Base-by-base conservation (phyloP, 1,284 basidiomycete genomes). In the Naganishia sp. region DNA sequence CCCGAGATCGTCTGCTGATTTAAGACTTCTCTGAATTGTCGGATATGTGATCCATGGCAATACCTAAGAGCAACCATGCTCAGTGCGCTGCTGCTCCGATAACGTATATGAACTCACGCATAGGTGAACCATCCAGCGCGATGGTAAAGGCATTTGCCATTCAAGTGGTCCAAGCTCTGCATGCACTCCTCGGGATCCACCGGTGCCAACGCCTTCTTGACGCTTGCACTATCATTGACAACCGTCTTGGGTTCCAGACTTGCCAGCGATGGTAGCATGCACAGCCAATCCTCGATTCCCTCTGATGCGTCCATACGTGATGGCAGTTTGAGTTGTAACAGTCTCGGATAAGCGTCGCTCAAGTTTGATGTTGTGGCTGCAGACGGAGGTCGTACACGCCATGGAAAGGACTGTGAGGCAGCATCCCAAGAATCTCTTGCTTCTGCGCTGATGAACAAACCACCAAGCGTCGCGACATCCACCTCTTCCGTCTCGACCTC, bases 61-160 rank as follows among this genome's bases (percentile, higher is more conserved):
- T 95, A 95, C 15, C 78, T 79, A 65, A 28, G 23, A 53, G 2
- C 28, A 15, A 16, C 33, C 16, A 36, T 16, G 52, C 49, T 25
- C 54, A 28, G 28, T 5, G 28, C 28, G 28, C 2, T 28, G 28
- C 33, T 25, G 33, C 28, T 10, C 13, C 4, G 16, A 10, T 18
- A 9, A 50, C 4, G 23, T 11, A 18, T 11, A 18, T 33, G 39
- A 1, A 72, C 78, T 68, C 52, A 80, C 67, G 90, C 88, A 79
- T 95, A 96, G 49, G 93, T 96, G 81, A 95, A 96, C 94, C 94
- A 97, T 46, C 88, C 78, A 67, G 81, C 77, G 52, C 74, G 76
- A 10, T 73, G 72, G 67, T 82, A 82, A 48, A 83, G 67, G 67
- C 82, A 83, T 39, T 75, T 74, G 1, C 76, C 78, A n/a, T 80